These are phyloP conservation scores for Glycine soja DNA, from an alignment of 306 rosid genomes.

Conservation along the genomic window DNA sequence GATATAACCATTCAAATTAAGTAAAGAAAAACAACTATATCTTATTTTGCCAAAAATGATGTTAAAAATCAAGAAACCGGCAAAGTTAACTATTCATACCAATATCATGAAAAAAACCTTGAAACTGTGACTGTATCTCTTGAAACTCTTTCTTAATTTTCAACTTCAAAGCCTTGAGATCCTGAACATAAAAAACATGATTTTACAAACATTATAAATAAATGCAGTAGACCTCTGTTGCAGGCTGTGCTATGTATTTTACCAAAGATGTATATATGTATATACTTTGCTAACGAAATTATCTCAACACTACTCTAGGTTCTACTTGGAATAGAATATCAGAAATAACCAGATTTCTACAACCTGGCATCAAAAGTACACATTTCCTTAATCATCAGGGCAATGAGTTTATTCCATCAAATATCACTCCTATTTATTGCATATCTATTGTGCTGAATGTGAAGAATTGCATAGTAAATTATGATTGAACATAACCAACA, in stretches of 20 bases:
- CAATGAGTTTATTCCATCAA: background rate
- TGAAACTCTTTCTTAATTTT: slow-evolving; percentile 71
- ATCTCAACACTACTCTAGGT: background rate
- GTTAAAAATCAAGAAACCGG: slow-evolving; percentile 14
- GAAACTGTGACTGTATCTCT: slow-evolving; percentile 71
- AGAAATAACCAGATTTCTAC: slow-evolving; percentile 5
- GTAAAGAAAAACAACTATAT: slow-evolving; percentile 5
- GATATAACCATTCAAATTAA: background rate
- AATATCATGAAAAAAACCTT: slow-evolving; percentile 61
- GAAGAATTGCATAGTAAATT: slow-evolving; percentile 6
- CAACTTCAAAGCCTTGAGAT: slow-evolving; percentile 70
- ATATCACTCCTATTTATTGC: background rate
- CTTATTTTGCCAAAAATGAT: slow-evolving; percentile 18
- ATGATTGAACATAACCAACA: background rate
- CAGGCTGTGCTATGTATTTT: background rate
- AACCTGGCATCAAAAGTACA: background rate
- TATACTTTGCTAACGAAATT: background rate
- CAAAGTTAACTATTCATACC: slow-evolving; percentile 60
- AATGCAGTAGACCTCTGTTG: slow-evolving; percentile 9
- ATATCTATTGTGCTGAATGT: background rate
- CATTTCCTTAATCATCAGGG: background rate
- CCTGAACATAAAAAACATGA: slow-evolving; percentile 57
- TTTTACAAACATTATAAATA: slow-evolving; percentile 9
- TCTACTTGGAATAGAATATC: background rate
- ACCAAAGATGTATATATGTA: background rate